Base-by-base conservation (phyloP, 768 basidiomycete species). In the Pulveroboletus ravenelii region DNA sequence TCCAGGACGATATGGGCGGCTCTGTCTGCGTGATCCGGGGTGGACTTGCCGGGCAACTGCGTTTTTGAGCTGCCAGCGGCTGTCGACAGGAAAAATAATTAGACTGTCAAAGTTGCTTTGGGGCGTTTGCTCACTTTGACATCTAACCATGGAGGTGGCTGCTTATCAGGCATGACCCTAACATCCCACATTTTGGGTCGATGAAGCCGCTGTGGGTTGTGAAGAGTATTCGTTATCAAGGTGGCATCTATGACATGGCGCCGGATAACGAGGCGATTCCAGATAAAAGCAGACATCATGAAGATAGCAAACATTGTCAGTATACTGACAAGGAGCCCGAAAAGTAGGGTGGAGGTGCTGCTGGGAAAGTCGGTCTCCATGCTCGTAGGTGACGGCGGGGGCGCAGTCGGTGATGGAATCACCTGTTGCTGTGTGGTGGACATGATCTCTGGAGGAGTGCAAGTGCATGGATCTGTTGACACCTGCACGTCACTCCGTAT, bases 281-380 rank as follows among this genome's bases (percentile, higher is more conserved):
- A 68, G 44, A 64, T 39, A 4, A 68, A 48, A 7, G 66, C 68
- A 48, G 49, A 51, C 10, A 50, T 43, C 62, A 70, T 65, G 49
- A 68, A 70, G 35, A 69, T 30, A 1, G 58, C 65, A 41, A 68
- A 68, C 20, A 68, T 37, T 0, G 67, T 62, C 37, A 68, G 51
- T n/a, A 65, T 56, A n/a, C 52, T 60, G 46, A 68, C 50, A 31
- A 68, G 64, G 48, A 68, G 70, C 15, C 64, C 68, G 13, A 68
- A 68, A 39, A 68, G 59, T 12, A 70, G 45, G 20, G 56, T 52
- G 12, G 65, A 68, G 0, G 68, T 54, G 23, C 56, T 38, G 25
- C 13, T 49, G 47, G 45, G 37, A 36, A 45, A n/a, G 2, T 1
- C n/a, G 8, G 45, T 29, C 8, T 51, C 14, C 3, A 48, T n/a